Evolutionary conservation across 2,329 filamentous ascomycete species (phyloP).

Genomic region (Ceratocystis lukuohia): DNA sequence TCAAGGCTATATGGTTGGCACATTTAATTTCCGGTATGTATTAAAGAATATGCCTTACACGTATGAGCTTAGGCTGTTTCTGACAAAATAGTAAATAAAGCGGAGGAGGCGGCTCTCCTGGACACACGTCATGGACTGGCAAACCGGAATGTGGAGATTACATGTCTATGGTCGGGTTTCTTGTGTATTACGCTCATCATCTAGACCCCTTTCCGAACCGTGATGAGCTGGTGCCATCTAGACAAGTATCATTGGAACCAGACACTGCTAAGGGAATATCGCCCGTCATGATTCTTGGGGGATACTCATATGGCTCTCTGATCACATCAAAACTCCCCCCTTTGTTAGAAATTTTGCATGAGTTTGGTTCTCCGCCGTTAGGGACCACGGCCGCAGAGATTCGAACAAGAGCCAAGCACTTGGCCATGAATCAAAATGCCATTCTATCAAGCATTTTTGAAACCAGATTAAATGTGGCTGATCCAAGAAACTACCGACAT

Average conservation of each 20-base stretch:
- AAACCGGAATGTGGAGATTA: constrained; percentile 74
- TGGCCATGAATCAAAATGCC: constrained; percentile 50
- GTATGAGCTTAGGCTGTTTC: not conserved
- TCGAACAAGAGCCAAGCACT: constrained; percentile 50
- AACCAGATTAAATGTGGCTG: constrained; percentile 24
- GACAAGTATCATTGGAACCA: not conserved
- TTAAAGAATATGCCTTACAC: constrained; percentile 2
- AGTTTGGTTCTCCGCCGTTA: constrained; percentile 40
- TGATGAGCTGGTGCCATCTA: constrained; percentile 9
- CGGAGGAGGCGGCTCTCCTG: constrained; percentile 61
- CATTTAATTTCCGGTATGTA: constrained; percentile 74
- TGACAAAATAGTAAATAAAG: constrained; percentile 32
- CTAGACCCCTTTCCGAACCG: constrained; percentile 32
- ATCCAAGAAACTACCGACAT: constrained; percentile 22
- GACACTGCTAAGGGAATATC: constrained; percentile 8
- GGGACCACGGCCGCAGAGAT: constrained; percentile 55
- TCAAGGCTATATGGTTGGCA: constrained; percentile 61
- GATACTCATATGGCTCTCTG: constrained; percentile 86
- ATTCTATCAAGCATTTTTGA: constrained; percentile 30
- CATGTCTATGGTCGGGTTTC: constrained; percentile 65
- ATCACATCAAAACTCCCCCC: constrained; percentile 61
- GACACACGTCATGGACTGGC: constrained; percentile 76
- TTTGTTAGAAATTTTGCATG: constrained; percentile 42
- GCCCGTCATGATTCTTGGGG: constrained; percentile 48
- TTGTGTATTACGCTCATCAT: constrained; percentile 57